Evolutionary conservation across 2,329 filamentous ascomycete genomes (phyloP).

Genomic region (Triangularia setosa): DNA sequence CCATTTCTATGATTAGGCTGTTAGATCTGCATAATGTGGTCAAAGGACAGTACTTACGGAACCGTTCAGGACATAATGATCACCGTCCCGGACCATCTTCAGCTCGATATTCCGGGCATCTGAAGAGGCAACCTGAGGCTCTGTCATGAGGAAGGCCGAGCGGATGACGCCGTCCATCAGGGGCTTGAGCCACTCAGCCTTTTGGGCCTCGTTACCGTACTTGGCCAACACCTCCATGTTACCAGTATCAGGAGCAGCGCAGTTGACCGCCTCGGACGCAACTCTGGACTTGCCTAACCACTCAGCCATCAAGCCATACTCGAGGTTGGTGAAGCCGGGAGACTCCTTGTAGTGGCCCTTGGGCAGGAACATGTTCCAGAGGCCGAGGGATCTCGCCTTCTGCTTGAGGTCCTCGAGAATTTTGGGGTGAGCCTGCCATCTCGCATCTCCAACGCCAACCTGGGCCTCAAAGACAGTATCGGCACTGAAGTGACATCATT

Average conservation of each 20-base stretch:
- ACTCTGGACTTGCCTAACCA: constrained; percentile 80
- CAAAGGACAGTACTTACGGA: constrained; percentile 48
- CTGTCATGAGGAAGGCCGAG: constrained; percentile 91
- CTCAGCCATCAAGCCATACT: constrained; percentile 98
- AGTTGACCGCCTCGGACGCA: constrained; percentile 86
- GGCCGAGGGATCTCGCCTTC: constrained; percentile 74
- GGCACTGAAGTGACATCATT: constrained; percentile 46
- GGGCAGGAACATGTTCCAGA: constrained; percentile 99
- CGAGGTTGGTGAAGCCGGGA: constrained; percentile 88
- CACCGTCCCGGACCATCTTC: constrained; percentile 74
- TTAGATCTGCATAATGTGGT: constrained; percentile 18
- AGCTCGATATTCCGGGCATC: constrained; percentile 93
- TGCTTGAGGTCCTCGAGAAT: constrained; percentile 87
- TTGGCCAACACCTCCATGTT: constrained; percentile 96
- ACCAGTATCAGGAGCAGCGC: constrained; percentile 84
- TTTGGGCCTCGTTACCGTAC: constrained; percentile 82
- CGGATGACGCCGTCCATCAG: constrained; percentile 81
- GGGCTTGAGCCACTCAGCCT: constrained; percentile 76
- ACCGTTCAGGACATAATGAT: constrained; percentile 89
- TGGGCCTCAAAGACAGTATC: constrained; percentile 78
- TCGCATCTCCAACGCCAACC: constrained; percentile 67
- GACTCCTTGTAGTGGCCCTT: constrained; percentile 94
- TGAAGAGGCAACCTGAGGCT: constrained; percentile 80
- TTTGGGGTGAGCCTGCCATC: constrained; percentile 76
- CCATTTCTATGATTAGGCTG: constrained; percentile 69